Conservation (phyloP, 495 filamentous ascomycete species). For the Thermothielavioides terrestris region DNA sequence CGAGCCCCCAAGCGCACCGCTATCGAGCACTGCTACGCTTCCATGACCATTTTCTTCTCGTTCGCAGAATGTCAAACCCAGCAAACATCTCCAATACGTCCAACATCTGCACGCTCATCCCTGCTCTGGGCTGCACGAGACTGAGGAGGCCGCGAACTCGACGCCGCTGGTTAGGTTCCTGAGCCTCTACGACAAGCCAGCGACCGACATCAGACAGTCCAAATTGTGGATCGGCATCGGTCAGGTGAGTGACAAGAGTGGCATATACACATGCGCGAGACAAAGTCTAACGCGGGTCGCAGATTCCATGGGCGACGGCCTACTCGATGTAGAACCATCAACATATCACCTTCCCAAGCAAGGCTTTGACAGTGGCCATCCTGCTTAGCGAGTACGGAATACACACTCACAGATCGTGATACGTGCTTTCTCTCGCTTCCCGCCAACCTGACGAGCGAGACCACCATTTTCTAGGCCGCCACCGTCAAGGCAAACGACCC, state of each 20-base stretch:
- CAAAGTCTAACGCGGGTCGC: too few relatives aligned
- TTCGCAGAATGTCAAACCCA: not conserved
- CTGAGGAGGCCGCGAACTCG: not conserved
- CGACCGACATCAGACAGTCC: slow-evolving; percentile 1
- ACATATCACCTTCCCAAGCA: not conserved
- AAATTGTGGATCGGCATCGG: not conserved
- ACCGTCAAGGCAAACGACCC: slow-evolving; percentile 1
- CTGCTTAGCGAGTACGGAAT: slow-evolving; percentile 3
- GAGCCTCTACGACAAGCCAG: not conserved
- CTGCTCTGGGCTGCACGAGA: not conserved
- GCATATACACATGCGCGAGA: not conserved
- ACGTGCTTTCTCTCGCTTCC: slow-evolving; percentile 1
- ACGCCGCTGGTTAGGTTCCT: not conserved
- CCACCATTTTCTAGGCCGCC: not conserved
- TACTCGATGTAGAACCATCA: slow-evolving; percentile 2
- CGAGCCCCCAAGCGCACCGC: not conserved
- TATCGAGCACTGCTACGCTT: slow-evolving; percentile 2
- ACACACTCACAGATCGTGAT: not conserved
- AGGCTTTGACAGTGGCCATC: not conserved
- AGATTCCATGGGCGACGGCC: not conserved
- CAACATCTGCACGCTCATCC: not conserved
- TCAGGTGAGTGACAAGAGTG: not conserved
- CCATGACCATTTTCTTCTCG: not conserved
- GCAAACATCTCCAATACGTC: not conserved
- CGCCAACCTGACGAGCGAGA: not conserved